Base-by-base conservation (phyloP, 345 rosid species). In the Citrus glauca region DNA sequence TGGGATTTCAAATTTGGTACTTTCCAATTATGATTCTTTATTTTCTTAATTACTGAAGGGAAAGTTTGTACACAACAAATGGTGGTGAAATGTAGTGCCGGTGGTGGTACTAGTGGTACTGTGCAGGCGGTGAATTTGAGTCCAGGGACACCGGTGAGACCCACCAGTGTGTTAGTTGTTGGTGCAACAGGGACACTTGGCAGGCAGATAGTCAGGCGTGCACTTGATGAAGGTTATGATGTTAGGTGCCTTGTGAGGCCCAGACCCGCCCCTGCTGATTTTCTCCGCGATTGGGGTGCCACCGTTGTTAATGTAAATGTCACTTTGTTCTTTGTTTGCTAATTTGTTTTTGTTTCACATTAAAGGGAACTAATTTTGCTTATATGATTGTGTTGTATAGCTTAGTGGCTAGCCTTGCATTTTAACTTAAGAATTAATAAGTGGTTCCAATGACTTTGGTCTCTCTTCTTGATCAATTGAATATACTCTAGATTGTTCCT, bases 241-340 rank as follows among this genome's bases (percentile, higher is more conserved):
- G 76, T 73, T 24, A 84, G 99, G 71, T 95, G 98, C 72, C 97
- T 95, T 35, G 97, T 96, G 20, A 79, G 98, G 74, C 98, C 99
- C 22, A 86, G 99, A 81, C 97, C 97, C 3, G 91, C 98, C 60
- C 97, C 97, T 1, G 97, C 98, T 9, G 98, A 96, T 60, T 96
- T 96, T 73, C 94, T 94, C 70, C 94, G 98, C 30, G 99, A 94
- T 80, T 96, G 98, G 99, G 97, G 97, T 20, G 98, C 99, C 56
- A 96, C 86, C 16, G 98, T 96, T 69, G 98, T 93, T 77, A 96
- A 92, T 83, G 99, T 94, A 83, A 45, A 59, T 81, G 55, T 38
- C n/a, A 24, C 38, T 69, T 24, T 11, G 1, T 24, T 7, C 56
- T 25, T 69, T 69, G 13, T 25, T n/a, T 24, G 48, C 17, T 66